A percentile compares a stretch with the other conserved stretches of the same genome.
Evolutionary conservation across 1,284 basidiomycete genomes (phyloP).

Genomic region (Fistulinella cinereoalba): DNA sequence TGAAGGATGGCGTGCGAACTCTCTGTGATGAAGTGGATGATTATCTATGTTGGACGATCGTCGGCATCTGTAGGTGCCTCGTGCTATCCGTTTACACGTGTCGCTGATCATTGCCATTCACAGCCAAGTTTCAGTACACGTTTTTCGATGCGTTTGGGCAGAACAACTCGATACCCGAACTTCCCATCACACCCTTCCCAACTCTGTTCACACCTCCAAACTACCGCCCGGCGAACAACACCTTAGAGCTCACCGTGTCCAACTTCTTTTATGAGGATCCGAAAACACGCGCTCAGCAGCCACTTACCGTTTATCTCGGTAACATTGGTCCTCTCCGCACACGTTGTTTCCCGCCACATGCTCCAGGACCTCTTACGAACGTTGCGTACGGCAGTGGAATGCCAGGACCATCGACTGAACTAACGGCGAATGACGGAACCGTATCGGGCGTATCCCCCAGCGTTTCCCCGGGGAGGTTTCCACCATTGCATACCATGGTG

Average conservation of each 20-base stretch:
- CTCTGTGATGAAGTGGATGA: constrained; percentile 89
- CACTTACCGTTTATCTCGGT: constrained; percentile 86
- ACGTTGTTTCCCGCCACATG: constrained; percentile 66
- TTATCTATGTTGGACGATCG: constrained; percentile 93
- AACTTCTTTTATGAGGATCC: constrained; percentile 80
- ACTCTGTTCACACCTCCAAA: constrained; percentile 78
- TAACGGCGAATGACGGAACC: constrained; percentile 31
- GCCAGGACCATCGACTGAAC: constrained; percentile 32
- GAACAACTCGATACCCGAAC: constrained; percentile 69
- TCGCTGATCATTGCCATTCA: constrained; percentile 20
- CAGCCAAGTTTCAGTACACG: constrained; percentile 91
- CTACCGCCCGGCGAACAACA: constrained; percentile 70
- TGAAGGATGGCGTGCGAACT: constrained; percentile 66
- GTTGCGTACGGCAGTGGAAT: constrained; percentile 51
- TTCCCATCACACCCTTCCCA: constrained; percentile 86
- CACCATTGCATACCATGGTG: constrained; percentile 68
- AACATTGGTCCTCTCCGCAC: constrained; percentile 79
- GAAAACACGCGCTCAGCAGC: constrained; percentile 58
- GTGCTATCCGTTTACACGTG: constrained; percentile 8
- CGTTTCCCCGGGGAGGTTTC: constrained; percentile 42
- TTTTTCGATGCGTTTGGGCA: constrained; percentile 87
- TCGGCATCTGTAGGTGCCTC: constrained; percentile 80
- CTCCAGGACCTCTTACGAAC: constrained; percentile 61
- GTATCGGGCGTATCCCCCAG: constrained; percentile 32
- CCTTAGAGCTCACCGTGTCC: constrained; percentile 78